Evolutionary conservation across 495 filamentous ascomycete genomes (phyloP), one percentile per base, ranked within the genome.

Genomic region (Talaromyces borbonicus): DNA sequence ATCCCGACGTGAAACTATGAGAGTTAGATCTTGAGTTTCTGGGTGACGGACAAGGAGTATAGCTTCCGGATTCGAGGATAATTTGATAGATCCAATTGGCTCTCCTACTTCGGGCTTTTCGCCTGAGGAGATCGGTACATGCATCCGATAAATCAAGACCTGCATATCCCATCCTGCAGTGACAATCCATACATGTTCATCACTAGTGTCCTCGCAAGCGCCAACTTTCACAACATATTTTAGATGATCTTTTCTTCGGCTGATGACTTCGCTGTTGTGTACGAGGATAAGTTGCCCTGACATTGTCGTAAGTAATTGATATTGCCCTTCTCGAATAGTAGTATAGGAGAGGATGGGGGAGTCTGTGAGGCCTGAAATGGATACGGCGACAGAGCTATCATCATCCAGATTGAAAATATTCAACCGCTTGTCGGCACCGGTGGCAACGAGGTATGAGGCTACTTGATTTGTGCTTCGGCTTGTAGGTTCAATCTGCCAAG

Each of bases 161-260:
- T 68, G 79, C 5, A 68, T 55, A 53, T 85, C 81, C 77, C 83
- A 85, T 3, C 79, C 78, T 5, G 79, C 79, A 6, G 78, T 84
- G 2, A 77, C 77, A 43, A 84, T 49, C 65, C 75, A 74, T 11
- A 59, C 40, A 12, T 49, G 46, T 11, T 18, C n/a, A 14, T 38
- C 31, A 11, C 41, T 39, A 12, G 49, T 38, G 33, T 68, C 56
- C 36, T 67, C 55, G 52, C 59, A 61, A 5, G 60, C 61, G 24
- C 72, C 56, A 0, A 79, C 64, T 48, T 76, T 75, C 45, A 83
- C 77, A 5, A 68, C 65, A 55, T 82, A 85, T 56, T 85, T 85
- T 5, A 51, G 51, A 50, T 85, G 82, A 47, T 83, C 75, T 23
- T 65, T 72, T 45, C 77, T 57, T 5, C 50, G 58, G n/a, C 71